Evolutionary conservation across 768 basidiomycete genomes (phyloP), one percentile per base, ranked within the genome.

Genomic region (Boletales sp.): DNA sequence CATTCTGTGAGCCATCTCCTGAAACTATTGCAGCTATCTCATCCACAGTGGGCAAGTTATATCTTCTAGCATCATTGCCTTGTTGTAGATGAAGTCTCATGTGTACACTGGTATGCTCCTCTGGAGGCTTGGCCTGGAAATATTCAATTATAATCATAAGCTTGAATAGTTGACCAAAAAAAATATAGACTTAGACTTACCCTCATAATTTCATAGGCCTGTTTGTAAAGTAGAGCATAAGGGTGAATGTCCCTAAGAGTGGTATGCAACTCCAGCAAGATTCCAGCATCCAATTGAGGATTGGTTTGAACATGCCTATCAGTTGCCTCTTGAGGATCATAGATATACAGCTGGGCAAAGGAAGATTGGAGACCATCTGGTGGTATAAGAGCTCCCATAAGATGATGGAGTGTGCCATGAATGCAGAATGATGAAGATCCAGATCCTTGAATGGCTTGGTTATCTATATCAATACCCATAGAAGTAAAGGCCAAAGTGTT

Each of bases 11-110:
- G 7, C 56, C 65, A 63, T 65, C 55, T 8, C 63, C 70, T 44
- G 73, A 71, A 25, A 79, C 34, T 33, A 80, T 65, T 0, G 21
- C 68, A 36, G 73, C 73, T 50, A 79, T 63, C 42, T 78, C 75
- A 49, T 70, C 57, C 1, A 68, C 64, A 41, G 70, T 72, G 1
- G 78, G 77, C 0, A 74, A 49, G 54, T 80, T 79, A 45, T 80
- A 77, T 13, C 64, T 45, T 6, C 72, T 57, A 0, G 42, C 57
- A 61, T 78, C 73, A 48, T 42, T 37, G 0, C 40, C 48, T 0
- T 51, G 46, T 1, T 58, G 42, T 0, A 59, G 5, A 33, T 47
- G 34, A 13, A 70, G 19, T 0, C 32, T 1, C 21, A 59, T 46
- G 10, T 1, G 0, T 1, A 68, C 14, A 46, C 61, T 38, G 0